A percentile compares a stretch with the other conserved stretches of the same genome.
These are phyloP conservation scores for Stemphylium beticola DNA, from an alignment of 2,329 filamentous ascomycete genomes.

Conservation along the genomic window DNA sequence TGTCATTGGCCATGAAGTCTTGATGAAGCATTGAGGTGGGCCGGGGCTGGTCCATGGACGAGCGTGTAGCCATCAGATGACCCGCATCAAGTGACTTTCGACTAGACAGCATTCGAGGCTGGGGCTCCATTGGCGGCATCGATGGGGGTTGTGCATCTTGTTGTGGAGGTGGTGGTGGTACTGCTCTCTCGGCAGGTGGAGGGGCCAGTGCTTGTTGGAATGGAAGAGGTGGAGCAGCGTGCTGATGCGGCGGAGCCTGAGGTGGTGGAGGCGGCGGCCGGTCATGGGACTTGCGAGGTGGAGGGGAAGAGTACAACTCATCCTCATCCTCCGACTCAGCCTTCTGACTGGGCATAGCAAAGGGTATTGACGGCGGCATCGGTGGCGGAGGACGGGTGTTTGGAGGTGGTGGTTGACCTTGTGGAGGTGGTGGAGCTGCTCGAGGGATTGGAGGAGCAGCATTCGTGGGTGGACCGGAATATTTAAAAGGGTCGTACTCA, in stretches of 20 bases:
- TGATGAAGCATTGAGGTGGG: slow-evolving; percentile 66
- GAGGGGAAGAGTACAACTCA: slow-evolving; percentile 46
- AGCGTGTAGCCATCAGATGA: slow-evolving; percentile 58
- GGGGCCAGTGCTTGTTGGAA: slow-evolving; percentile 48
- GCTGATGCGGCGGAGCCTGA: slow-evolving; percentile 43
- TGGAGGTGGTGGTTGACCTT: slow-evolving; percentile 37
- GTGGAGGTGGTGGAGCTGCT: slow-evolving; percentile 46
- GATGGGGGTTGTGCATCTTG: slow-evolving; percentile 30
- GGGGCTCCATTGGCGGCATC: slow-evolving; percentile 51
- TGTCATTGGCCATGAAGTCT: slow-evolving; percentile 84
- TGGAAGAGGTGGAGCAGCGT: slow-evolving; percentile 46
- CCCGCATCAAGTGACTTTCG: slow-evolving; percentile 71
- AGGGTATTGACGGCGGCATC: slow-evolving; percentile 45
- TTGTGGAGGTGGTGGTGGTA: slow-evolving; percentile 51
- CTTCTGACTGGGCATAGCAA: slow-evolving; percentile 35
- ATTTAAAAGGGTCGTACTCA: slow-evolving; percentile 72
- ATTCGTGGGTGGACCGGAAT: slow-evolving; percentile 41
- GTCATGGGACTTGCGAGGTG: slow-evolving; percentile 45
- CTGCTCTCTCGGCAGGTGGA: slow-evolving; percentile 45
- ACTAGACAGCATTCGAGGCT: slow-evolving; percentile 51
- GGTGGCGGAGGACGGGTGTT: slow-evolving; percentile 40
- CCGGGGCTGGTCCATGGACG: slow-evolving; percentile 77
- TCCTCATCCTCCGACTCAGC: slow-evolving; percentile 44
- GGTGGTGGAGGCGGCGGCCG: slow-evolving; percentile 46
- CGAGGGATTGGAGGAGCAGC: slow-evolving; percentile 42